Evolutionary conservation across 805 yeast species (phyloP).

Genomic region (Candida coleopterorum): DNA sequence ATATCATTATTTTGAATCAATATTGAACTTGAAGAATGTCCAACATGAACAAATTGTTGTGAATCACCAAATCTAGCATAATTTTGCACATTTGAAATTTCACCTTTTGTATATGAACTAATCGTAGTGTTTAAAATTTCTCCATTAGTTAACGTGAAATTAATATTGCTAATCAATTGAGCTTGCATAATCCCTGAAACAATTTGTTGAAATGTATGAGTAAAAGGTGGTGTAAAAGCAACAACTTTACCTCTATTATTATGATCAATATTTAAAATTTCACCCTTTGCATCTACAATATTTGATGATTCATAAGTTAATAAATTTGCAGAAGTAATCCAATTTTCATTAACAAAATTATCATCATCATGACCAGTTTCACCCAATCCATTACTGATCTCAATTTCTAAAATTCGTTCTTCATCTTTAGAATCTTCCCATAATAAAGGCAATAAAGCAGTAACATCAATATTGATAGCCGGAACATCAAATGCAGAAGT

Average conservation of each 20-base stretch:
- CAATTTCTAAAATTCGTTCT: slow-evolving; percentile 37
- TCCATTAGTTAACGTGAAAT: slow-evolving; percentile 36
- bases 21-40: slow-evolving; percentile 16
- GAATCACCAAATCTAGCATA: slow-evolving; percentile 35
- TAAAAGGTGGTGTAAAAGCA: slow-evolving; percentile 34
- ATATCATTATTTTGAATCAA: slow-evolving; percentile 16
- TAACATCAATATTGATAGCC: slow-evolving; percentile 64
- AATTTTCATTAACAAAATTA: slow-evolving; percentile 41
- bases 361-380: slow-evolving; percentile 21
- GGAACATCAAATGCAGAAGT: slow-evolving; percentile 69
- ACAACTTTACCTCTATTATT: slow-evolving; percentile 22
- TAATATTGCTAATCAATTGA: slow-evolving; percentile 28
- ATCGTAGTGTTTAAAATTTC: slow-evolving; percentile 24
- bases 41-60: slow-evolving; percentile 29
- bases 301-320: slow-evolving; percentile 48
- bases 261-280: slow-evolving; percentile 21
- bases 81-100: slow-evolving; percentile 34
- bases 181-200: slow-evolving; percentile 32
- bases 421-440: slow-evolving; percentile 44
- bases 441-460: slow-evolving; percentile 64
- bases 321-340: slow-evolving; percentile 58
- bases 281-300: slow-evolving; percentile 38
- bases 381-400: slow-evolving; percentile 49
- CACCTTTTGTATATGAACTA: slow-evolving; percentile 23
- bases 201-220: slow-evolving; percentile 34